Evolutionary conservation across 2,329 filamentous ascomycete genomes (phyloP), one percentile per base, ranked within the genome.

Genomic region (Hysterium pulicare): DNA sequence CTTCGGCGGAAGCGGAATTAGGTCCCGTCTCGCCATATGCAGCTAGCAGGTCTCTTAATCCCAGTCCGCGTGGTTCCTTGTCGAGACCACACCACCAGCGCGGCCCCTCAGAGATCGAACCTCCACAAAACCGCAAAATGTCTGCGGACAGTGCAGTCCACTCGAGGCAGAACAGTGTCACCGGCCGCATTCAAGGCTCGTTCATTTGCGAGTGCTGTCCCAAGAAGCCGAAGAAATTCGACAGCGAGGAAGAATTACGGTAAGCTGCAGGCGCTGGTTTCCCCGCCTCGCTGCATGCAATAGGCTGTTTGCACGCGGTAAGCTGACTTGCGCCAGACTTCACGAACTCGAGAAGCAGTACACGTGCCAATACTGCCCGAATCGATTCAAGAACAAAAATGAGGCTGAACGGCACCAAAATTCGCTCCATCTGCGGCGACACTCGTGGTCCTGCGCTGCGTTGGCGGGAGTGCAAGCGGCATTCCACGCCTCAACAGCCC

Each of bases 371-470:
- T 97, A 88, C 64, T 97, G 91, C 66, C 86, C 86, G 32, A 96
- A 96, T 64, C 83, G 91, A 9, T 97, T 97, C 75, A 97, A 97
- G 71, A 97, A 97, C 72, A 97, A 97, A 71, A 97, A 97, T 58
- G 93, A 97, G 71, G 90, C 90, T 2, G 91, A 97, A 67, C 82
- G 93, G 23, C 91, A 97, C 64, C 90, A 95, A 61, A 97, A 96
- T 60, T 95, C 90, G 11, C 79, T 97, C 9, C 91, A 97, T 66
- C 78, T 97, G 7, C 83, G 91, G 24, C 84, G 86, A 19, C 90
- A 97, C 70, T 96, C 90, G 37, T 98, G 93, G 93, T 96, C 91
- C 9, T 98, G 93, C 67, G 90, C 90, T 23, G 88, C 90, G 1
- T 79, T 98, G 20, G 66, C 74, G 17, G 81, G 81, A 9, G 77